phyloP scores from a whole-genome alignment of 495 filamentous ascomycete species.

The Neurospora sublineolata region DNA sequence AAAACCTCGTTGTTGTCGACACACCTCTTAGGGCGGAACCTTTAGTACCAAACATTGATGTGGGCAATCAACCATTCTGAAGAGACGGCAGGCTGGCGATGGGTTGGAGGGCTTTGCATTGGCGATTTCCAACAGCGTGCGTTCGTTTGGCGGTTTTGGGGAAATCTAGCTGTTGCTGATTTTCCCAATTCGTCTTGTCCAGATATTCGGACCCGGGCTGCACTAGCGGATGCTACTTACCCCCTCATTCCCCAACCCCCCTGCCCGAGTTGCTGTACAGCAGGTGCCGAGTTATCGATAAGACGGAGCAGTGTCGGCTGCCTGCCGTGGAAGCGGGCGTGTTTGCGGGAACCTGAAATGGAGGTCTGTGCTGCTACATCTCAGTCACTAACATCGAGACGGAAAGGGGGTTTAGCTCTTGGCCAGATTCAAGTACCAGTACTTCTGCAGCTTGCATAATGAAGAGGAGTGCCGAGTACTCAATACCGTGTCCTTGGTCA shows the following conservation, averaged over 20 bases:
- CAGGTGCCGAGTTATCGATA: not conserved
- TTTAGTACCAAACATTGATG: constrained; percentile 20
- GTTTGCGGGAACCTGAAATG: not conserved
- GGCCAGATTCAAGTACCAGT: not conserved
- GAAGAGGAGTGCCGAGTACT: not conserved
- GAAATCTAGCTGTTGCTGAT: not conserved
- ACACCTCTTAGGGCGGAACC: constrained; percentile 12
- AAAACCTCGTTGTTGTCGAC: not conserved
- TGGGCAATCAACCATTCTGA: constrained; percentile 4
- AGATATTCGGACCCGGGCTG: not conserved
- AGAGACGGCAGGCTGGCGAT: not conserved
- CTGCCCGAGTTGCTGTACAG: not conserved
- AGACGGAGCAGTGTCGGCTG: not conserved
- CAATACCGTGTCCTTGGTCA: not conserved
- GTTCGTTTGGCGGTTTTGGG: not conserved
- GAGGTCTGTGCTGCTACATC: not conserved
- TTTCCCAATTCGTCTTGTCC: not conserved
- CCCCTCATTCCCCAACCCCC: not conserved
- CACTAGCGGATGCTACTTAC: not conserved
- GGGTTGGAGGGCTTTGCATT: not conserved
- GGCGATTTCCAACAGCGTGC: not conserved
- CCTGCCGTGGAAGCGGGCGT: not conserved
- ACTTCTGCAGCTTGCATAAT: not conserved
- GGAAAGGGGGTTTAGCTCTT: not conserved
- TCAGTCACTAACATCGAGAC: not conserved